A percentile compares a stretch with the other conserved stretches of the same genome.
These are phyloP conservation scores for Hysterangium stoloniferum DNA, from an alignment of 768 basidiomycete genomes.

Conservation along the genomic window DNA sequence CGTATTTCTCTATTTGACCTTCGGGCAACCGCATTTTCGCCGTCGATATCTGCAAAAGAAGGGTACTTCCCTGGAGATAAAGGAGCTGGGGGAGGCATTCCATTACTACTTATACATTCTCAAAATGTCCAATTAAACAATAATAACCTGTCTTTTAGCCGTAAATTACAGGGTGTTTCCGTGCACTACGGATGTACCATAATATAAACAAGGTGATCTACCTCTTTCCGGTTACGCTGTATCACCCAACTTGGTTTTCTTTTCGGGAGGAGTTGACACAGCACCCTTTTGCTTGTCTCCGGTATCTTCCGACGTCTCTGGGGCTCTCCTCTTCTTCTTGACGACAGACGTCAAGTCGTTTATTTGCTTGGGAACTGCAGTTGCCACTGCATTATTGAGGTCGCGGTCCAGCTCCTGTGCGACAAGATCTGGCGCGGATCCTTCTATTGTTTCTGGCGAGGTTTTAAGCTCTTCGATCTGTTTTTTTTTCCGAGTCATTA, in stretches of 20 bases:
- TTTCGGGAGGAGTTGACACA: not conserved
- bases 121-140: constrained; percentile 28
- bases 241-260: constrained; percentile 1
- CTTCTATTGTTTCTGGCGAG: constrained; percentile 48
- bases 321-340: constrained; percentile 69
- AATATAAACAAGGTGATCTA: not conserved
- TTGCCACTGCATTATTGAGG: constrained; percentile 28
- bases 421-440: constrained; percentile 61
- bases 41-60: constrained; percentile 52
- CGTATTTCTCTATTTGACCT: constrained; percentile 72
- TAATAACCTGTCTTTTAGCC: not conserved
- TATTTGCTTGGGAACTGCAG: constrained; percentile 37
- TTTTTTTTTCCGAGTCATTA: no score
- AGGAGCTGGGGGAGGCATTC: constrained; percentile 68
- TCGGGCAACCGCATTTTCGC: constrained; percentile 87
- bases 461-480: constrained; percentile 90
- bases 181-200: not conserved
- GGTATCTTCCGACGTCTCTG: constrained; percentile 11
- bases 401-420: constrained; percentile 67
- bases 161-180: not conserved
- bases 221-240: not conserved
- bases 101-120: constrained; percentile 78
- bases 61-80: constrained; percentile 55
- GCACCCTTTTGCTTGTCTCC: not conserved
- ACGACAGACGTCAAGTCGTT: constrained; percentile 81